Percentiles rank a stretch among this genome's conserved stretches.
phyloP scores from a whole-genome alignment of 2,329 filamentous ascomycete genomes.

The Epichloe gansuensis region DNA sequence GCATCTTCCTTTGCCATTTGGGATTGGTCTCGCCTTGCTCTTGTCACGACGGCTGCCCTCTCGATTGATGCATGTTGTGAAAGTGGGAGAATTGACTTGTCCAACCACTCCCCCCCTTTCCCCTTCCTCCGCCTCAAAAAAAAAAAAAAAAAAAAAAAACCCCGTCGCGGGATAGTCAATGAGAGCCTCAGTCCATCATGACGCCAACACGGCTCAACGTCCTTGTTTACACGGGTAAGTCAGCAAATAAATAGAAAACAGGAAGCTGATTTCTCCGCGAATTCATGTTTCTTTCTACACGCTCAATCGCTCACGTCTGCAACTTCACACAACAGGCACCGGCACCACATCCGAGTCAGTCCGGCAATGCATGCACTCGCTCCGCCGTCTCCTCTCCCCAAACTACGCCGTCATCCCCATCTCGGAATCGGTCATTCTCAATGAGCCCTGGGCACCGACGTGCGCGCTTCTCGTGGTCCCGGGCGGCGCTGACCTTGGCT shows the following conservation, averaged over 20 bases:
- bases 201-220: conserved; percentile 68
- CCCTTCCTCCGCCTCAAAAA: too few relatives aligned
- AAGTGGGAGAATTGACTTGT: conserved; percentile 2
- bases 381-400: conserved; percentile 74
- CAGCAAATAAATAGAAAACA: background rate
- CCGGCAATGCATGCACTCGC: conserved; percentile 74
- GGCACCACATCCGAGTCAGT: conserved; percentile 84
- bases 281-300: background rate
- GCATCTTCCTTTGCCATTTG: conserved; percentile 42
- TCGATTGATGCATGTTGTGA: background rate
- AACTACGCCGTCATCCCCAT: conserved; percentile 90
- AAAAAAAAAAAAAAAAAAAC: too few relatives aligned
- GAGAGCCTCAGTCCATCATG: conserved; percentile 32
- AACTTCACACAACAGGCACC: conserved; percentile 43
- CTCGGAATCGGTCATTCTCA: conserved; percentile 63
- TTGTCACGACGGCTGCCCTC: background rate
- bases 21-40: conserved; percentile 1
- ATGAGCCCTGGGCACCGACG: conserved; percentile 80
- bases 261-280: background rate
- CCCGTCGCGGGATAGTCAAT: too few relatives aligned
- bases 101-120: too few relatives aligned
- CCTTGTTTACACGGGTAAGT: conserved; percentile 75
- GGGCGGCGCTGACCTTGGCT: conserved; percentile 86
- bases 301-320: conserved; percentile 5
- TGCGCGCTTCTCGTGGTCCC: conserved; percentile 87